These are phyloP conservation scores for Russula virescens DNA, from an alignment of 768 basidiomycete genomes.

Conservation along the genomic window DNA sequence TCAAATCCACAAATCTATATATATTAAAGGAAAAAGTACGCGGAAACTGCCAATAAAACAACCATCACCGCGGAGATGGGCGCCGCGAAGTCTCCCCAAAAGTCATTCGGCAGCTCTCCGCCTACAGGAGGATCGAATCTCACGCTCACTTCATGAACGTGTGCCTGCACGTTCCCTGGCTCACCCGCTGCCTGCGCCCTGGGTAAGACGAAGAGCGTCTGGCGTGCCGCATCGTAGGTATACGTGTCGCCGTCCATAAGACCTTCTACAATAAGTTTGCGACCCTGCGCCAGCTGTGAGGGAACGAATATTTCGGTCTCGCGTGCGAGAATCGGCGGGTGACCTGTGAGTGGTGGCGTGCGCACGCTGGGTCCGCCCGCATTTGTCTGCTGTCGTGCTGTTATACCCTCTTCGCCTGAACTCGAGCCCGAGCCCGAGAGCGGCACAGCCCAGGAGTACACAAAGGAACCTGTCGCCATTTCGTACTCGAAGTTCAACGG, in stretches of 20 bases:
- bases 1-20: not conserved
- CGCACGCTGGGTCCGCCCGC: slow-evolving; percentile 26
- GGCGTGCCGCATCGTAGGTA: slow-evolving; percentile 55
- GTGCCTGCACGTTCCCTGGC: slow-evolving; percentile 34
- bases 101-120: slow-evolving; percentile 52
- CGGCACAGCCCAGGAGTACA: slow-evolving; percentile 57
- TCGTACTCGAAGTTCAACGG: slow-evolving; percentile 73
- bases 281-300: slow-evolving; percentile 48
- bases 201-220: slow-evolving; percentile 67
- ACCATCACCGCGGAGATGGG: slow-evolving; percentile 31
- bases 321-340: slow-evolving; percentile 39
- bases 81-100: slow-evolving; percentile 55
- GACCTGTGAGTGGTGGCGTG: slow-evolving; percentile 38
- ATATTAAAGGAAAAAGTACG: slow-evolving; percentile 18
- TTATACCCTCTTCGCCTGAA: not conserved
- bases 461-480: slow-evolving; percentile 62
- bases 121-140: slow-evolving; percentile 50
- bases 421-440: slow-evolving; percentile 16
- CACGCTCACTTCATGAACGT: slow-evolving; percentile 46
- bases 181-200: slow-evolving; percentile 35
- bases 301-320: slow-evolving; percentile 87
- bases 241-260: slow-evolving; percentile 47
- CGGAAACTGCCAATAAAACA: slow-evolving; percentile 31
- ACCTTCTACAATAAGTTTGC: slow-evolving; percentile 54
- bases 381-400: not conserved